Evolutionary conservation across 75 land plant species (phyloP).

Genomic region (Picea glauca): DNA sequence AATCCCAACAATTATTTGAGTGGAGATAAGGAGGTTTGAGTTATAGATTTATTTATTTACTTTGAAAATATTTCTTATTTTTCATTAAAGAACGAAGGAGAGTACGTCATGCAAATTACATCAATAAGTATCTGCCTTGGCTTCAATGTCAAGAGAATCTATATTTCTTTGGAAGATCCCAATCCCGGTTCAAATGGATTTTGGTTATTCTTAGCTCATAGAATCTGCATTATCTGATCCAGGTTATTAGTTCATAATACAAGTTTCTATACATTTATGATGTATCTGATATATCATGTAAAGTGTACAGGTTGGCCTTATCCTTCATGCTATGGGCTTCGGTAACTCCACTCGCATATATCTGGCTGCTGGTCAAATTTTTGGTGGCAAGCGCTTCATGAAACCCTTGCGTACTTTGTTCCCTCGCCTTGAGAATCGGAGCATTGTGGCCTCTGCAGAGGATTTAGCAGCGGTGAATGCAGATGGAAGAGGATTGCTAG

Average conservation of each 20-base stretch:
- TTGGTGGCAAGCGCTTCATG: slow-evolving; percentile 94
- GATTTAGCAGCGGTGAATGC: slow-evolving; percentile 45
- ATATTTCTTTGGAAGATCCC: too few species aligned
- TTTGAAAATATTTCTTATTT: too few species aligned
- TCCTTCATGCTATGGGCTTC: slow-evolving; percentile 84
- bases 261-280: background rate
- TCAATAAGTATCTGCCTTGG: too few species aligned
- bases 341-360: slow-evolving; percentile 88
- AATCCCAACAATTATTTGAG: too few species aligned
- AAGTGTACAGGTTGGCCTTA: slow-evolving; percentile 76
- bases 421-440: slow-evolving; percentile 81
- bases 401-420: slow-evolving; percentile 68
- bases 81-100: too few species aligned
- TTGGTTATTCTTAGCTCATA: too few species aligned
- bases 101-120: too few species aligned
- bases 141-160: too few species aligned
- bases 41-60: too few species aligned
- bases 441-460: slow-evolving; percentile 41
- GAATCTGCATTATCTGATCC: too few species aligned
- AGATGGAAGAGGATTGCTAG: slow-evolving; percentile 63
- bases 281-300: background rate
- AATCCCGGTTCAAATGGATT: too few species aligned
- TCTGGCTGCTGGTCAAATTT: slow-evolving; percentile 89
- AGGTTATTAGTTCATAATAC: background rate
- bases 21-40: too few species aligned